A percentile compares a stretch with the other conserved stretches of the same genome.
Conservation (phyloP, 495 filamentous ascomycete genomes). For the Collariella sp. region DNA sequence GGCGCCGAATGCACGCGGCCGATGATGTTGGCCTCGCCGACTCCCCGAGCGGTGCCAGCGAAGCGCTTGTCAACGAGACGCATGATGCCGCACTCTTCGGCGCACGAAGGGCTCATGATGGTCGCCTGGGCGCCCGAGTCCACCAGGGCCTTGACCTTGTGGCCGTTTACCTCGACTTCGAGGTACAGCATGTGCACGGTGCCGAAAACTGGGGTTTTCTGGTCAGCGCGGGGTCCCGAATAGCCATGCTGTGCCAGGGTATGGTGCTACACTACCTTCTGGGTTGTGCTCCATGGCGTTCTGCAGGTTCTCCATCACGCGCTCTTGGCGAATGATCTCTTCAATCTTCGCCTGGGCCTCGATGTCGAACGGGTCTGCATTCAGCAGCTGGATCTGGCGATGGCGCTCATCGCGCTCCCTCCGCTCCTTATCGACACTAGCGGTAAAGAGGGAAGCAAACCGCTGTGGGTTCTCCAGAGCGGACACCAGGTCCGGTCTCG, state of each 20-base stretch:
- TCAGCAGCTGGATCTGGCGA: slow-evolving; percentile 66
- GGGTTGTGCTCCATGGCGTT: slow-evolving; percentile 94
- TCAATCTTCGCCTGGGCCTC: slow-evolving; percentile 90
- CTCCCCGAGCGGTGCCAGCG: slow-evolving; percentile 81
- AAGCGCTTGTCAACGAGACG: slow-evolving; percentile 90
- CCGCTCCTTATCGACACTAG: slow-evolving; percentile 57
- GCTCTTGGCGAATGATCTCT: slow-evolving; percentile 90
- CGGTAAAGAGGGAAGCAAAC: slow-evolving; percentile 61
- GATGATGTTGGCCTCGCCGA: slow-evolving; percentile 88
- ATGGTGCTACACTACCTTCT: slow-evolving; percentile 57
- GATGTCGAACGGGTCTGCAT: slow-evolving; percentile 84
- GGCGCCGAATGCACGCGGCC: slow-evolving; percentile 90
- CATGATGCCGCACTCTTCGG: slow-evolving; percentile 90
- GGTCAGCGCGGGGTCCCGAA: background rate
- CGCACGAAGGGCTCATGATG: slow-evolving; percentile 94
- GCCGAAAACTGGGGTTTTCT: slow-evolving; percentile 61
- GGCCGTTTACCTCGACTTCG: slow-evolving; percentile 87
- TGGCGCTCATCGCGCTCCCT: slow-evolving; percentile 65
- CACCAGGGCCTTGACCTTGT: slow-evolving; percentile 90
- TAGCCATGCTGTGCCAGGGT: background rate
- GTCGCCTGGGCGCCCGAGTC: slow-evolving; percentile 97
- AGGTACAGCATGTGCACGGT: slow-evolving; percentile 94
- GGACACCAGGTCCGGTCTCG: slow-evolving; percentile 65
- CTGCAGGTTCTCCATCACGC: slow-evolving; percentile 87
- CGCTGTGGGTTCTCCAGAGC: slow-evolving; percentile 68